These are phyloP conservation scores for Metschnikowia drakensbergensis DNA, from an alignment of 805 yeast species.

Conservation along the genomic window DNA sequence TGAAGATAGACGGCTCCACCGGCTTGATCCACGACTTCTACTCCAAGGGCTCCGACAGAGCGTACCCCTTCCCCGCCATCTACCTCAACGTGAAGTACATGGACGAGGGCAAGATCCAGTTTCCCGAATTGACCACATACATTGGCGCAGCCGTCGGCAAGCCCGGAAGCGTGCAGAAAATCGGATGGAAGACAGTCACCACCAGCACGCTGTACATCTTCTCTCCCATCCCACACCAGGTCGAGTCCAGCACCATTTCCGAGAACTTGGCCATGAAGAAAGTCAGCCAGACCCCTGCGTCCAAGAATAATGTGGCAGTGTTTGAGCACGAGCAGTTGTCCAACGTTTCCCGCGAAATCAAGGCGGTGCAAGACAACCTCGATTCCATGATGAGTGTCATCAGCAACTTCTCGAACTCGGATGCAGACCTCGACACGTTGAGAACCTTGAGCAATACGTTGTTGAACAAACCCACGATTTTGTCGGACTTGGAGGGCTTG, in stretches of 20 bases:
- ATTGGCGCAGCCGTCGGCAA: slow-evolving; percentile 71
- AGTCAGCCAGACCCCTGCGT: slow-evolving; percentile 33
- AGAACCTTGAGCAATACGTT: slow-evolving; percentile 59
- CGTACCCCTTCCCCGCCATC: slow-evolving; percentile 72
- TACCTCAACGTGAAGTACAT: slow-evolving; percentile 69
- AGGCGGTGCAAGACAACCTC: slow-evolving; percentile 44
- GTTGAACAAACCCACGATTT: slow-evolving; percentile 47
- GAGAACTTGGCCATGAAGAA: slow-evolving; percentile 58
- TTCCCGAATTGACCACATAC: slow-evolving; percentile 64
- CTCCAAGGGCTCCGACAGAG: slow-evolving; percentile 62
- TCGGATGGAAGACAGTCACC: slow-evolving; percentile 39
- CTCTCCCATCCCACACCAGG: slow-evolving; percentile 68
- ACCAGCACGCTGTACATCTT: slow-evolving; percentile 52
- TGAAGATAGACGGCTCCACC: slow-evolving; percentile 62
- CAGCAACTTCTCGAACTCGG: slow-evolving; percentile 33
- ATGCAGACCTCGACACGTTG: slow-evolving; percentile 58
- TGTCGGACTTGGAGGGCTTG: slow-evolving; percentile 49
- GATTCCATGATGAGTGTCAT: slow-evolving; percentile 50
- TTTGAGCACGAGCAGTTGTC: slow-evolving; percentile 34
- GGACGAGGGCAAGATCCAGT: slow-evolving; percentile 42
- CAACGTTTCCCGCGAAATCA: slow-evolving; percentile 45
- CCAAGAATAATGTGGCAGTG: slow-evolving; percentile 25
- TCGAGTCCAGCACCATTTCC: slow-evolving; percentile 46
- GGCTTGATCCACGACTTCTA: slow-evolving; percentile 80
- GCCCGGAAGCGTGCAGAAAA: slow-evolving; percentile 34